phyloP scores from a whole-genome alignment of 176 grass and related monocot species.

The Ensete ventricosum region DNA sequence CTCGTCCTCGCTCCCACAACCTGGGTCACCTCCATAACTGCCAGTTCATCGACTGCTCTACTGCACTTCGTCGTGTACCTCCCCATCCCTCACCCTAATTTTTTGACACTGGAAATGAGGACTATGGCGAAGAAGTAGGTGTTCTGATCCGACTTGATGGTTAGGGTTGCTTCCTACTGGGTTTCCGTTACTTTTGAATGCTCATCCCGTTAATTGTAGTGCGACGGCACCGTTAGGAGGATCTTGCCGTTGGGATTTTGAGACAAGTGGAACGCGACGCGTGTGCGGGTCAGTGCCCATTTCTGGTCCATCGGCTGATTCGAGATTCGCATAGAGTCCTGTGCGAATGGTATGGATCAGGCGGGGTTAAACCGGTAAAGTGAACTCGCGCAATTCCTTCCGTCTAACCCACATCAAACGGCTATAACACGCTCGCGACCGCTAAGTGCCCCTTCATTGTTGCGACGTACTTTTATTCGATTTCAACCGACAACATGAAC shows the following conservation, averaged over 20 bases:
- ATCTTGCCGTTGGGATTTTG: constrained; percentile 20
- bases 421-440: neutral
- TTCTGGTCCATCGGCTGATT: neutral
- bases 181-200: neutral
- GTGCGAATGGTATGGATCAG: neutral
- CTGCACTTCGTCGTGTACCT: constrained; percentile 24
- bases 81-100: neutral
- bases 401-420: neutral
- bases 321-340: neutral
- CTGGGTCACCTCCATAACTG: constrained; percentile 7
- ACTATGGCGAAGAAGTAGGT: neutral
- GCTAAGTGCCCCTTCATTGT: neutral
- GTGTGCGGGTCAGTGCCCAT: neutral
- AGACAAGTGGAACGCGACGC: neutral
- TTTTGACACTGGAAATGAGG: neutral
- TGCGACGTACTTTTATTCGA: neutral
- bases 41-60: constrained; percentile 9
- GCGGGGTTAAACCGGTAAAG: neutral
- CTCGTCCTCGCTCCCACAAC: constrained; percentile 21
- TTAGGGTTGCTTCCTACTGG: neutral
- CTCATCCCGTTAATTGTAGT: neutral
- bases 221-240: neutral
- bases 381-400: neutral
- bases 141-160: neutral
- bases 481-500: neutral